Base-by-base conservation (phyloP, 129 eudicot species). In the Sambucus nigra region DNA sequence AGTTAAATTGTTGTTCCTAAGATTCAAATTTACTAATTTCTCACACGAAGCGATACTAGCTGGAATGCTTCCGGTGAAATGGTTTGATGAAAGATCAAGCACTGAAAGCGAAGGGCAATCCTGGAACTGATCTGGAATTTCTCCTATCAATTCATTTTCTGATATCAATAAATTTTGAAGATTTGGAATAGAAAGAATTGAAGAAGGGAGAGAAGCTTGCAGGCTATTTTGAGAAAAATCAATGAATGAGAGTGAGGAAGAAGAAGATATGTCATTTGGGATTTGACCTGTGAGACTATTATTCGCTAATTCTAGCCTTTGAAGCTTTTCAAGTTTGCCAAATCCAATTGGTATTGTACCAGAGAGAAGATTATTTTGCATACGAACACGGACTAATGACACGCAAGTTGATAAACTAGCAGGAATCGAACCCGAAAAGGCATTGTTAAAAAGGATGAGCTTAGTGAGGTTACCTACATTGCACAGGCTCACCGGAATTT, bases 71-170 rank as follows among this genome's bases (percentile, higher is more conserved):
- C 98, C 95, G 13, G 78, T 73, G 77, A 91, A 78, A 7, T 55
- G 76, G 74, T 89, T 89, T 5, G 93, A 81, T 44, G 97, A 81
- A 18, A 89, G 88, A 79, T 91, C 95, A 6, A 91, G 82, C 6
- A 84, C 57, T 2, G 88, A 53, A 53, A 89, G 95, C 11, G 80
- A 64, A 40, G 83, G 97, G 28, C 88, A 89, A 7, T 89, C 97
- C 63, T 84, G 95, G 62, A 89, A 89, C 61, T 67, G 88, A 62
- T 74, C 85, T 0, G 95, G 97, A 69, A 89, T 84, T 69, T 81
- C 76, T 1, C 94, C 97, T 7, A 47, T 39, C 53, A 88, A 46
- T 25, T 73, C 51, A 48, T 88, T 88, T 15, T 67, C 80, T 1
- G 81, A 73, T 10, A 78, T 81, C 1, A 89, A 5, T 60, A 89